A percentile compares a stretch with the other conserved stretches of the same genome.
These are phyloP conservation scores for Fusarium decemcellulare DNA, from an alignment of 2,329 filamentous ascomycete genomes.

Conservation along the genomic window DNA sequence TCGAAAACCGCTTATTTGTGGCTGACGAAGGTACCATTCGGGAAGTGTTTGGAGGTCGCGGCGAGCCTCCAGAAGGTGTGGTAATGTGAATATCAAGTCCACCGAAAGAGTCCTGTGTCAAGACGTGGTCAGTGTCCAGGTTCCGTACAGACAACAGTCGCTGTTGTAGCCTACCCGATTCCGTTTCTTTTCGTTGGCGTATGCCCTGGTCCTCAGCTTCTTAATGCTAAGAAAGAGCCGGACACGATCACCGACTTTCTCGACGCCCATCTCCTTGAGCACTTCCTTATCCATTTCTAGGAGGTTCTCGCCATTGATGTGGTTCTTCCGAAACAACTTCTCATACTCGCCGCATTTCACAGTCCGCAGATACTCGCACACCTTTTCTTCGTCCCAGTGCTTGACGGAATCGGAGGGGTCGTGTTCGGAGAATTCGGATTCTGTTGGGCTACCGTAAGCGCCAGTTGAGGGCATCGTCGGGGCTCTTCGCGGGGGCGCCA, in stretches of 20 bases:
- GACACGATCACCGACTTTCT: slow-evolving; percentile 96
- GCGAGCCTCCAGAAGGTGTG: slow-evolving; percentile 57
- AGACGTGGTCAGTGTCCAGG: slow-evolving; percentile 19
- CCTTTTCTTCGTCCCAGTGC: slow-evolving; percentile 92
- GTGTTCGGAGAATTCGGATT: slow-evolving; percentile 91
- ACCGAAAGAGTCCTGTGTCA: slow-evolving; percentile 82
- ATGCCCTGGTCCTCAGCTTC: slow-evolving; percentile 82
- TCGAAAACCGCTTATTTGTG: slow-evolving; percentile 74
- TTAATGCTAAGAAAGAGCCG: slow-evolving; percentile 90
- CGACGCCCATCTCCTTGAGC: slow-evolving; percentile 97
- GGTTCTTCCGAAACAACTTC: slow-evolving; percentile 88
- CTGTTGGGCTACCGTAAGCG: slow-evolving; percentile 84
- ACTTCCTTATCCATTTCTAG: slow-evolving; percentile 98
- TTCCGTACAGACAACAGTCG: neutral
- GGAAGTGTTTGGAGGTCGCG: slow-evolving; percentile 70
- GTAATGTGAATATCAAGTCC: slow-evolving; percentile 77
- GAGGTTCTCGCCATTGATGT: slow-evolving; percentile 97
- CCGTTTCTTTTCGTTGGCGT: slow-evolving; percentile 84
- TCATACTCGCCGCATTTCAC: slow-evolving; percentile 97
- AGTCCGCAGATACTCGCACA: slow-evolving; percentile 90
- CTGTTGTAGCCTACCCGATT: slow-evolving; percentile 78
- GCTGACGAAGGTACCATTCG: slow-evolving; percentile 60
- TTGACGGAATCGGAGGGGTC: slow-evolving; percentile 82
- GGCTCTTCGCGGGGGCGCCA: slow-evolving; percentile 66
- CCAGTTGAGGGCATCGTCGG: slow-evolving; percentile 64